Evolutionary conservation across 768 basidiomycete species (phyloP).

Genomic region (Lentinus brumalis): DNA sequence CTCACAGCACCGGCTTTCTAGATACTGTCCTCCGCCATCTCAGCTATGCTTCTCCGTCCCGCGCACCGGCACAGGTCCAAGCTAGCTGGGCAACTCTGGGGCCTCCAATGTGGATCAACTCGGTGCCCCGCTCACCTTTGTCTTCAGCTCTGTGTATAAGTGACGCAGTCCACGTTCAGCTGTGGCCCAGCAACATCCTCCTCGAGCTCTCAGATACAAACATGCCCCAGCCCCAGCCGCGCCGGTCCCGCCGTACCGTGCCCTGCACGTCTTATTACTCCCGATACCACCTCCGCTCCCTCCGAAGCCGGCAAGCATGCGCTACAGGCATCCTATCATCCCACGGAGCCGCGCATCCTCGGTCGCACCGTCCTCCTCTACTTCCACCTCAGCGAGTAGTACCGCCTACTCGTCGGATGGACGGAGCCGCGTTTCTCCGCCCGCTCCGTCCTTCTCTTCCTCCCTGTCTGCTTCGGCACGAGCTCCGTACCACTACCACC

Average conservation of each 20-base stretch:
- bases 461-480: neutral
- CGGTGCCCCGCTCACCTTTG: neutral
- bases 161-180: too few relatives aligned
- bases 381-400: neutral
- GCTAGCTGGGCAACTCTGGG: neutral
- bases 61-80: neutral
- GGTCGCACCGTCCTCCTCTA: neutral
- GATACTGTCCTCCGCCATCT: neutral
- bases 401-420: neutral
- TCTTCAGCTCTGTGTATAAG: neutral
- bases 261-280: too few relatives aligned
- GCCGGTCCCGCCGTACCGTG: too few relatives aligned
- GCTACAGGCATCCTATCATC: too few relatives aligned
- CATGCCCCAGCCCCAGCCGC: too few relatives aligned
- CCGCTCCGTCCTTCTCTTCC: neutral
- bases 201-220: too few relatives aligned
- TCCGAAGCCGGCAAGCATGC: too few relatives aligned
- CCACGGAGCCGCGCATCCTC: too few relatives aligned
- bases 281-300: too few relatives aligned
- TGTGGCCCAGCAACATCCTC: neutral
- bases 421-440: neutral
- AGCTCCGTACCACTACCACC: neutral
- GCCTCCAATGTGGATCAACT: neutral
- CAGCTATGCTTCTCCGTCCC: neutral
- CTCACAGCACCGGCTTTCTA: too few relatives aligned